Percentiles rank a stretch among this genome's conserved stretches.
Conservation (phyloP, 768 basidiomycete species). For the Suillus subalutaceus region DNA sequence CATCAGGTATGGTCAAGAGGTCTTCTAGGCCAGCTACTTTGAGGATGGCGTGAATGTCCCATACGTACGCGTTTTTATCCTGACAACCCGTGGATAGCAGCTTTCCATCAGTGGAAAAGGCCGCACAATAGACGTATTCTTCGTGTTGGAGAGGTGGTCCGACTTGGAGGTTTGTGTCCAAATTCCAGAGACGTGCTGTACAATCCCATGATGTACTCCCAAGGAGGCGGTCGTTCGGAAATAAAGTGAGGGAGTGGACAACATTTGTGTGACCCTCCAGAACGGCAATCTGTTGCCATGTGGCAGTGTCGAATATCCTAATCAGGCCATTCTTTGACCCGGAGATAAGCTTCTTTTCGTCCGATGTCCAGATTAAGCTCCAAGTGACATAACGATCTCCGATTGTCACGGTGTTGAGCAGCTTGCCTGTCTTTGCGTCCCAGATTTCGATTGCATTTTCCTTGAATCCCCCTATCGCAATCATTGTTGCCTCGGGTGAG, state of each 20-base stretch:
- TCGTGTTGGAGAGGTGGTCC: not conserved
- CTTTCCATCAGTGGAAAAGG: not conserved
- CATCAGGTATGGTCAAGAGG: not conserved
- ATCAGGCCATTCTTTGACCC: too few relatives aligned
- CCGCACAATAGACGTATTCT: rapidly evolving
- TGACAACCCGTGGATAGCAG: not conserved
- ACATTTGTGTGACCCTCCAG: rapidly evolving
- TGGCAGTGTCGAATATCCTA: too few relatives aligned
- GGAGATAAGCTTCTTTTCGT: too few relatives aligned
- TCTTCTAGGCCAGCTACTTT: not conserved
- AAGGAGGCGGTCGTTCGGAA: not conserved
- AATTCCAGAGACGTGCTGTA: not conserved
- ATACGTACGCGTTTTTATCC: not conserved
- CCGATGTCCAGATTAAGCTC: not conserved
- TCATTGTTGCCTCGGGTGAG: too few relatives aligned
- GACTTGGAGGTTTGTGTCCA: not conserved
- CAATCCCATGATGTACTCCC: not conserved
- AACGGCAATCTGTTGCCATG: too few relatives aligned
- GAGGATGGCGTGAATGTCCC: not conserved
- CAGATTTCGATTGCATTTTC: too few relatives aligned
- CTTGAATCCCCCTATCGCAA: too few relatives aligned
- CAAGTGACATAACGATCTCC: too few relatives aligned
- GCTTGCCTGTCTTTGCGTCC: too few relatives aligned
- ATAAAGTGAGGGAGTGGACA: not conserved
- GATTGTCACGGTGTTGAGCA: too few relatives aligned